Evolutionary conservation across 1,139 yeast species (phyloP), one percentile per base, ranked within the genome.

Genomic region (Candida neerlandica): DNA sequence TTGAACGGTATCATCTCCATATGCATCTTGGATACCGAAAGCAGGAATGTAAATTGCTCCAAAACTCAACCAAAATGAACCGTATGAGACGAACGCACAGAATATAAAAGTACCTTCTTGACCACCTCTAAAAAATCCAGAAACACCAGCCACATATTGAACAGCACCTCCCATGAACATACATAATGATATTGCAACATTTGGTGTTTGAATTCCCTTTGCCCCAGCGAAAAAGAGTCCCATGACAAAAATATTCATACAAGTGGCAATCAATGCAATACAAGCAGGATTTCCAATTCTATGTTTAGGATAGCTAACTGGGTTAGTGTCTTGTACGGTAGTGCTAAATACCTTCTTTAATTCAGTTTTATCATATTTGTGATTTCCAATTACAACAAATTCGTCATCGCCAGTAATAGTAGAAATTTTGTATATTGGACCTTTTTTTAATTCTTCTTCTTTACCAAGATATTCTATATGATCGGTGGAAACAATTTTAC

Each of bases 11-110:
- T 71, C 65, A 2, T 70, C 69, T 0, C 66, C 67, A 58, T 85
- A 85, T 18, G 83, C 77, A 3, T 73, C 69, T 1, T 69, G 63
- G 43, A 83, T 77, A 18, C 82, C 84, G 63, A 85, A 85, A 40
- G 76, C 73, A 46, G 82, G 78, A 47, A 79, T 68, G 49, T 81
- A 65, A 39, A 85, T 75, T 41, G 85, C 80, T 15, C 86, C 85
- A 62, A 78, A 85, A 16, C 85, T 71, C 49, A 85, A 70, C 89
- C 91, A 86, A 66, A 86, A 86, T 9, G 88, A 89, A 47, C 91
- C 91, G 62, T 84, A 86, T 50, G 86, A 80, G 44, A 84, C 72
- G 62, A 86, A 80, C 3, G 84, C 86, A 32, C 84, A 79, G 58
- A 78, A 80, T 34, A 84, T 85, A 65, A 81, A 84, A 5, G 86